phyloP scores from a whole-genome alignment of 2,329 filamentous ascomycete species.

The Pseudovirgaria hyperparasitica region DNA sequence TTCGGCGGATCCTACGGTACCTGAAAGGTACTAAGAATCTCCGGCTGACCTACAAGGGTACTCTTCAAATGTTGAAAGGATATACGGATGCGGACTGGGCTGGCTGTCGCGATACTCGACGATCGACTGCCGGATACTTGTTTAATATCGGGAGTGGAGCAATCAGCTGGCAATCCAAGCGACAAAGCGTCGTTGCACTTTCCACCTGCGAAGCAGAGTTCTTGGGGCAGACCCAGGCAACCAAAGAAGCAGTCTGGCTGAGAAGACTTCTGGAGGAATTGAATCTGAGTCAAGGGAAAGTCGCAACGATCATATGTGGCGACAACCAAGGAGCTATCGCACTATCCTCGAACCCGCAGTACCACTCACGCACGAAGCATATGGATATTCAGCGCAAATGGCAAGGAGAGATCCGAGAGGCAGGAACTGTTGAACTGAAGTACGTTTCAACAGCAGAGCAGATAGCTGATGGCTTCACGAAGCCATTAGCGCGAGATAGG shows the following conservation, averaged over 20 bases:
- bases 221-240: slow-evolving; percentile 9
- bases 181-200: slow-evolving; percentile 8
- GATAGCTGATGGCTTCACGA: slow-evolving; percentile 7
- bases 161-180: slow-evolving; percentile 10
- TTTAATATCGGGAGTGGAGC: slow-evolving; percentile 9
- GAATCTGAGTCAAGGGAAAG: slow-evolving; percentile 4
- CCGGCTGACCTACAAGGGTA: slow-evolving; percentile 4
- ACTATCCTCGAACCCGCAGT: slow-evolving; percentile 7
- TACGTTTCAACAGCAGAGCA: slow-evolving; percentile 5
- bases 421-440: slow-evolving; percentile 3
- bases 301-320: slow-evolving; percentile 7
- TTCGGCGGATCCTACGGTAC: slow-evolving; percentile 5
- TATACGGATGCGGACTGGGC: slow-evolving; percentile 12
- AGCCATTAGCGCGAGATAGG: slow-evolving; percentile 3
- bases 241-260: slow-evolving; percentile 11
- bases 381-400: slow-evolving; percentile 7
- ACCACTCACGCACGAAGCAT: slow-evolving; percentile 7
- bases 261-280: slow-evolving; percentile 4
- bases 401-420: slow-evolving; percentile 3
- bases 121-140: slow-evolving; percentile 11
- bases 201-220: slow-evolving; percentile 13
- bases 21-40: slow-evolving; percentile 5
- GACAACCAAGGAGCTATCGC: slow-evolving; percentile 8
- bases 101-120: slow-evolving; percentile 6
- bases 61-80: slow-evolving; percentile 6